Conservation (phyloP, 148 eudicot species). For the Diospyros kaki region DNA sequence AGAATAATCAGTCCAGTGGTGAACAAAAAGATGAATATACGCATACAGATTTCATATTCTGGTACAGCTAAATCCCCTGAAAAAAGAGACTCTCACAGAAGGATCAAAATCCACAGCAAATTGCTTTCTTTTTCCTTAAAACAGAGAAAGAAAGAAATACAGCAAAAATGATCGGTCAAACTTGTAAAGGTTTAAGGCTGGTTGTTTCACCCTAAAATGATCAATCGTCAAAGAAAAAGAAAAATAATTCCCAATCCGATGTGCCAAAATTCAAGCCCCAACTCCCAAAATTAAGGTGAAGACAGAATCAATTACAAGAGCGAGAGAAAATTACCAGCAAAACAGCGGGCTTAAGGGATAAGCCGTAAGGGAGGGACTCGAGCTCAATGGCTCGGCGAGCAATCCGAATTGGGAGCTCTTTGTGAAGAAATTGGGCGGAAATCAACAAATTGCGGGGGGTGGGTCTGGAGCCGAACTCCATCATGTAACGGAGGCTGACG, state of each 20-base stretch:
- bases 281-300: neutral
- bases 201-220: neutral
- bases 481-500: slow-evolving; percentile 80
- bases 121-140: no score
- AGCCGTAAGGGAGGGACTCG: slow-evolving; percentile 75
- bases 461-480: slow-evolving; percentile 83
- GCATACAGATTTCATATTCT: no score
- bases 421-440: slow-evolving; percentile 85
- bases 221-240: neutral
- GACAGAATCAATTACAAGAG: neutral
- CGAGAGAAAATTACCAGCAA: slow-evolving; percentile 39
- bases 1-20: no score
- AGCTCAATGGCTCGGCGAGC: slow-evolving; percentile 79
- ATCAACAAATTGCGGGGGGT: slow-evolving; percentile 54
- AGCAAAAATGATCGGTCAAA: neutral
- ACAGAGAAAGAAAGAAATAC: neutral
- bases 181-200: neutral
- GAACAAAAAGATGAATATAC: no score
- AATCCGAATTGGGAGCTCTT: slow-evolving; percentile 80
- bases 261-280: neutral
- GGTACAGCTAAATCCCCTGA: no score
- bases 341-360: slow-evolving; percentile 77
- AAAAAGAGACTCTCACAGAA: no score
- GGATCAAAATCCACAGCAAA: no score
- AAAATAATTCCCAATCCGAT: neutral